Evolutionary conservation across 169 alveolate genomes (phyloP).

Genomic region (Perkinsus olseni): DNA sequence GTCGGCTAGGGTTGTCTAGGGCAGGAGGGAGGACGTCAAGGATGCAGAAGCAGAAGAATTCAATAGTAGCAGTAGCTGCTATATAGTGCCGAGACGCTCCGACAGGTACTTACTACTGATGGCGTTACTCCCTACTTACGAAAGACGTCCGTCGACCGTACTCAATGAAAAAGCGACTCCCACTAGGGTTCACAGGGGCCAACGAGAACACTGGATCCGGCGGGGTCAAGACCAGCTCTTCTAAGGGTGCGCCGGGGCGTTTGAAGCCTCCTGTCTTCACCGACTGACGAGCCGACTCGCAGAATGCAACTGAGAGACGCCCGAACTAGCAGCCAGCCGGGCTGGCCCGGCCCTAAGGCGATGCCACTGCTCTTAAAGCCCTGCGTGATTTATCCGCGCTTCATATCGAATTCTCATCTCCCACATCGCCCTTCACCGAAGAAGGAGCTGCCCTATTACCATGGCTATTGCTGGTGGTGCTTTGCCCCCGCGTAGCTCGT

Average conservation of each 20-base stretch:
- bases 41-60: too few relatives aligned
- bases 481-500: too few relatives aligned
- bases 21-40: too few relatives aligned
- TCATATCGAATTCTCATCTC: too few relatives aligned
- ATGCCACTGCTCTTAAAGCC: too few relatives aligned
- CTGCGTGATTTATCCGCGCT: too few relatives aligned
- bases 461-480: background rate
- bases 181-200: background rate
- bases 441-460: background rate
- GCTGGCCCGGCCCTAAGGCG: too few relatives aligned
- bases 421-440: background rate
- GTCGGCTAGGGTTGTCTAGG: background rate
- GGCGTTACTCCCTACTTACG: too few relatives aligned
- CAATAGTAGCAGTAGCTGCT: too few relatives aligned
- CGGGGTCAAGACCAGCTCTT: background rate
- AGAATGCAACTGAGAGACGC: background rate
- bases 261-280: background rate
- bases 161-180: background rate
- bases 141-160: background rate
- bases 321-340: too few relatives aligned
- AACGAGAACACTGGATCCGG: background rate
- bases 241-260: background rate
- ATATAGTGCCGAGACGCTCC: too few relatives aligned
- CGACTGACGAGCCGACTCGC: background rate
- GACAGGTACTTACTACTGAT: background rate